These are phyloP conservation scores for Marasmius sp. DNA, from an alignment of 1,284 basidiomycete genomes.

Conservation along the genomic window DNA sequence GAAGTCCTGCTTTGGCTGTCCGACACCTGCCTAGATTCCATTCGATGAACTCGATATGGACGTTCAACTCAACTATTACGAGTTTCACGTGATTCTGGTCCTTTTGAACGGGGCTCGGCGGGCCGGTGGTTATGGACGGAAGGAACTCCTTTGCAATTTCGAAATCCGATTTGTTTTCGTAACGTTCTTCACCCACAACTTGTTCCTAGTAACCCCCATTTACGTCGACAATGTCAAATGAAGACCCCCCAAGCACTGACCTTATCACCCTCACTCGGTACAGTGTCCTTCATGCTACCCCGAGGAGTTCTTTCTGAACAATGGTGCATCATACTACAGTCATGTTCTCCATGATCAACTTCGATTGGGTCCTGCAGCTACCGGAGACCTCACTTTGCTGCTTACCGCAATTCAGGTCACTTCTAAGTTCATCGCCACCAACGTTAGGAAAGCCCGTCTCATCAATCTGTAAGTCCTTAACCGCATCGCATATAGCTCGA, in stretches of 20 bases:
- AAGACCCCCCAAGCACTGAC: conserved; percentile 80
- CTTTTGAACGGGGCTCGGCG: background rate
- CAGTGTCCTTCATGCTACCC: conserved; percentile 17
- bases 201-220: background rate
- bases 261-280: conserved; percentile 91
- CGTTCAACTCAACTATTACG: too few relatives aligned
- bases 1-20: too few relatives aligned
- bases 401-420: conserved; percentile 96
- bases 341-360: conserved; percentile 87
- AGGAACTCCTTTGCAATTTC: conserved; percentile 51
- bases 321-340: conserved; percentile 35
- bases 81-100: too few relatives aligned
- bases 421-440: conserved; percentile 96
- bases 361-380: conserved; percentile 75
- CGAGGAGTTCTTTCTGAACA: background rate
- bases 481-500: background rate
- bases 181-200: too few relatives aligned
- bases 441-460: conserved; percentile 94
- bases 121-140: background rate
- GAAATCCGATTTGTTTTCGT: conserved; percentile 57
- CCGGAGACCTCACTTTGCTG: conserved; percentile 93
- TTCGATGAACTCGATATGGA: too few relatives aligned
- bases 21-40: too few relatives aligned
- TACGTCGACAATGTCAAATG: conserved; percentile 43
- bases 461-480: conserved; percentile 85